Base-by-base conservation (phyloP, 768 basidiomycete species). In the Cystofilobasidium bisporidii region DNA sequence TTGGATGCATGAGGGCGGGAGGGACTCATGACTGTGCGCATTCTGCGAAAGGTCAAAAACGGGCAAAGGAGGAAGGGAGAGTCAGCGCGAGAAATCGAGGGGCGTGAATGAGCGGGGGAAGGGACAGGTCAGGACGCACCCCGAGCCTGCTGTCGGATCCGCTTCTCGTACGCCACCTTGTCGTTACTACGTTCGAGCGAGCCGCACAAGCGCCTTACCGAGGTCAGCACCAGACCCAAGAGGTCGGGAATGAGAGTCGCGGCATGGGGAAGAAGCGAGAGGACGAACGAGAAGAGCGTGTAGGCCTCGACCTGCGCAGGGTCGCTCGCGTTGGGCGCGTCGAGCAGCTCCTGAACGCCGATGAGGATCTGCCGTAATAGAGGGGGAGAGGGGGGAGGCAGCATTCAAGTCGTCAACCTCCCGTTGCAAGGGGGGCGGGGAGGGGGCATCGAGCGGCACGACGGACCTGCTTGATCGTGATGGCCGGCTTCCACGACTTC, bases 301-400 rank as follows among this genome's bases (percentile, higher is more conserved):
- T 98, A 98, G 15, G 96, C 96, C 72, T 98, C 94, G 64, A 92
- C 91, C 76, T 99, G 96, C 0, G 96, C 96, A 10, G 96, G 96
- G 79, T 99, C 96, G 67, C 87, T 89, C 48, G 93, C 89, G 74
- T 99, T 99, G 12, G 96, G 94, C 71, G 94, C 89, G 74, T 94
- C 87, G 68, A 99, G 80, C 3, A 99, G 81, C 73, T 98, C 96
- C 77, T 99, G 96, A 61, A 99, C 89, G 65, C 96, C 96, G 15
- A 97, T 81, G 32, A 96, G 79, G 72, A 99, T 93, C 96, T 99
- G 73, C n/a, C n/a, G 53, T 6, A 6, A 20, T 3, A 5, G 18
- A 47, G 6, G 18, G n/a, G n/a, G 4, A 47, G 45, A 47, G 4
- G 17, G 18, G 18, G 4, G 45, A 47, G 45, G 45, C 45, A 12